Conservation (phyloP, 495 filamentous ascomycete species). For the Astrothelium subdiscretum region DNA sequence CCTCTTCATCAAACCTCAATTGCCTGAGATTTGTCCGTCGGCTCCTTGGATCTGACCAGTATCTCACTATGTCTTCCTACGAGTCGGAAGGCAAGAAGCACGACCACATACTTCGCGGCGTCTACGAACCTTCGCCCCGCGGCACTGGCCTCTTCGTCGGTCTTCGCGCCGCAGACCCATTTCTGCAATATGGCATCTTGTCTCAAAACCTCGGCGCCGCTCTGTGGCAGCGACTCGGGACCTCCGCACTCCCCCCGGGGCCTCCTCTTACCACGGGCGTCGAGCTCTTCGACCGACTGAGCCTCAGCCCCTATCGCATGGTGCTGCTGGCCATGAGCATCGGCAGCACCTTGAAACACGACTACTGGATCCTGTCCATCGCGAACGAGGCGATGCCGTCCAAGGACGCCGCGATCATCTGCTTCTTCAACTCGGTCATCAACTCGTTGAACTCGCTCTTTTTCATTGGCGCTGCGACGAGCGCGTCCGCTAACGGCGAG, state of each 20-base stretch:
- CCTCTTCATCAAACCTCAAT: background rate
- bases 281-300: constrained; percentile 22
- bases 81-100: background rate
- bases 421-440: constrained; percentile 34
- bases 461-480: constrained; percentile 16
- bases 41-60: too few species aligned
- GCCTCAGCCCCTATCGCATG: constrained; percentile 30
- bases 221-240: constrained; percentile 22
- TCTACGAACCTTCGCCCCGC: constrained; percentile 29
- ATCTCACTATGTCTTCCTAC: constrained; percentile 5
- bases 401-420: constrained; percentile 24
- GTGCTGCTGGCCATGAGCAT: constrained; percentile 40
- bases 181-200: constrained; percentile 46
- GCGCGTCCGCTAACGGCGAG: constrained; percentile 17
- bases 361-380: constrained; percentile 32
- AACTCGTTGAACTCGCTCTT: constrained; percentile 30
- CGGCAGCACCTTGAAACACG: constrained; percentile 40
- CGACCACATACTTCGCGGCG: constrained; percentile 25
- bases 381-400: constrained; percentile 35
- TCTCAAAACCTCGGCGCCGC: constrained; percentile 23
- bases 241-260: constrained; percentile 22
- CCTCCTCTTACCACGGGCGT: constrained; percentile 24
- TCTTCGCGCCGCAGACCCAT: constrained; percentile 43
- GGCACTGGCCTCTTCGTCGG: constrained; percentile 45
- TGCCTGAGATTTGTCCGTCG: too few species aligned